Conservation (phyloP, 2,329 filamentous ascomycete species). For the Colletotrichum tropicicola region DNA sequence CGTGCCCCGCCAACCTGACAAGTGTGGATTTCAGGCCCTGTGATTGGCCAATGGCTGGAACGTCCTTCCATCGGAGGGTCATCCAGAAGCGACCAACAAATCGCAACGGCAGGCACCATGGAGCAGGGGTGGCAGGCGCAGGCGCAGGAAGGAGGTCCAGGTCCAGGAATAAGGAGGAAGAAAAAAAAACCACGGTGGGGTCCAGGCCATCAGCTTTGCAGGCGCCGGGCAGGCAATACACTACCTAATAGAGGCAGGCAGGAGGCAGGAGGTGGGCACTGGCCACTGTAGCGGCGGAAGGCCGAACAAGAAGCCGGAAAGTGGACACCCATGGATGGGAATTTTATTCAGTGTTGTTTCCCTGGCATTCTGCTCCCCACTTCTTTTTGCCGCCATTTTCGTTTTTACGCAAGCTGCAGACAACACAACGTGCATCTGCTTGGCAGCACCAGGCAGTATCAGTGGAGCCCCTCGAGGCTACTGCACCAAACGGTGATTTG, state of each 20-base stretch:
- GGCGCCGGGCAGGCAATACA: too few relatives aligned
- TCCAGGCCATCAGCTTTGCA: too few relatives aligned
- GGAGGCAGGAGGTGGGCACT: too few relatives aligned
- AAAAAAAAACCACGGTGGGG: too few relatives aligned
- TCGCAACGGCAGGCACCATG: neutral
- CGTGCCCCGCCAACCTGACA: conserved; percentile 12
- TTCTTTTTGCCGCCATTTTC: neutral
- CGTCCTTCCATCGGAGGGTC: neutral
- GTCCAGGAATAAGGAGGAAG: neutral
- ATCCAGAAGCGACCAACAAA: neutral
- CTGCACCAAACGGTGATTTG: conserved; percentile 21
- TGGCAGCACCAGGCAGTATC: neutral
- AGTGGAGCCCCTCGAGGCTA: conserved; percentile 12
- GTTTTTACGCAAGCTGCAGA: conserved; percentile 19
- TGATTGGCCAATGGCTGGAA: neutral
- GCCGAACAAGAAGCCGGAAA: neutral
- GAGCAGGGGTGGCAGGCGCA: too few relatives aligned
- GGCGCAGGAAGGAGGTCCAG: neutral
- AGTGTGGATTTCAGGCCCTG: neutral
- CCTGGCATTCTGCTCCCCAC: neutral
- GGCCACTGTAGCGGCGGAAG: neutral
- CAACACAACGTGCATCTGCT: neutral
- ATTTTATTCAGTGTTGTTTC: too few relatives aligned
- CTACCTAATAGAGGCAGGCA: neutral
- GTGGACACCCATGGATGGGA: too few relatives aligned